Conservation (phyloP, 805 yeast genomes). For the Danielozyma ontarioensis region DNA sequence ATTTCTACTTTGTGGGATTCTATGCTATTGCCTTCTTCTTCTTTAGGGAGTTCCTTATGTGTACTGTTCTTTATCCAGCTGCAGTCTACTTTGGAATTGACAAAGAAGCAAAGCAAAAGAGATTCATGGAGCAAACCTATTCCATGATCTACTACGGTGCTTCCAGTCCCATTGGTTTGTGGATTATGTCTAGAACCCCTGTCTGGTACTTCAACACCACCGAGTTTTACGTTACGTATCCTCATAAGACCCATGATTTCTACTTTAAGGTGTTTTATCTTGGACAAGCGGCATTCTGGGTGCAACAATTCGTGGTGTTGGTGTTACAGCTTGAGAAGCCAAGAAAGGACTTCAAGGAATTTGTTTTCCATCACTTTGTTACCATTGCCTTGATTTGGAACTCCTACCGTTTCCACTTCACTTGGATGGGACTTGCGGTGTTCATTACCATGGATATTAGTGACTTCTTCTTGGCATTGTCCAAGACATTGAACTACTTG, state of each 20-base stretch:
- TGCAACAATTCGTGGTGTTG: slow-evolving; percentile 86
- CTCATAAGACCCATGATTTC: slow-evolving; percentile 70
- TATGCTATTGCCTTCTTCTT: slow-evolving; percentile 88
- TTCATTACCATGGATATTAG: slow-evolving; percentile 95
- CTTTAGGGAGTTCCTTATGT: slow-evolving; percentile 87
- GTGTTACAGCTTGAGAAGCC: slow-evolving; percentile 87
- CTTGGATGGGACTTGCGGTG: slow-evolving; percentile 89
- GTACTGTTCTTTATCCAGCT: slow-evolving; percentile 67
- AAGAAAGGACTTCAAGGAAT: slow-evolving; percentile 87
- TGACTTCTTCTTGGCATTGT: slow-evolving; percentile 78
- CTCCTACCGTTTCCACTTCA: slow-evolving; percentile 91
- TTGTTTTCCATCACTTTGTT: slow-evolving; percentile 88
- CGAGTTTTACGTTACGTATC: slow-evolving; percentile 74
- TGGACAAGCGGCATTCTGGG: slow-evolving; percentile 96
- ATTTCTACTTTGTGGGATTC: slow-evolving; percentile 71
- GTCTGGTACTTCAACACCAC: slow-evolving; percentile 87
- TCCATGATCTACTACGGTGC: slow-evolving; percentile 74
- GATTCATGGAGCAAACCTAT: slow-evolving; percentile 94
- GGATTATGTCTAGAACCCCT: slow-evolving; percentile 76
- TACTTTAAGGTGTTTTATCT: slow-evolving; percentile 78
- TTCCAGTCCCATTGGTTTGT: slow-evolving; percentile 82
- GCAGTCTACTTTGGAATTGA: slow-evolving; percentile 51
- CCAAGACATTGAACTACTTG: slow-evolving; percentile 84
- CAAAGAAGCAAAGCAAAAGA: slow-evolving; percentile 52
- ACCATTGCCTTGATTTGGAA: slow-evolving; percentile 83